A percentile compares a stretch with the other conserved stretches of the same genome.
These are phyloP conservation scores for Nicotiana knightiana DNA, from an alignment of 257 asterid genomes.

Conservation along the genomic window DNA sequence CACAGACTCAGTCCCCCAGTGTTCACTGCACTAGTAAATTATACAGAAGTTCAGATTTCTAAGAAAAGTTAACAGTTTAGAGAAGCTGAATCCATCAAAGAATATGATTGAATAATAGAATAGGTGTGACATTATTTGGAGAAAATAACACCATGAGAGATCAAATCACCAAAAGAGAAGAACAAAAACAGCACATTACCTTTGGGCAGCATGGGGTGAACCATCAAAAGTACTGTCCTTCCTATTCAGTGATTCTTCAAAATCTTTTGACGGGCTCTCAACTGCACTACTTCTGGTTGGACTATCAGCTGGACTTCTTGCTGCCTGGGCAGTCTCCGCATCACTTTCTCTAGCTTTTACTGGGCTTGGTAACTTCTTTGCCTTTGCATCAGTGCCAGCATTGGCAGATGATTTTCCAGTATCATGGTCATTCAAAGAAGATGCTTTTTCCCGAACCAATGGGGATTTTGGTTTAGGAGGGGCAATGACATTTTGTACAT, in stretches of 20 bases:
- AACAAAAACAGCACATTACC: slow-evolving; percentile 33
- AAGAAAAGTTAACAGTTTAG: not conserved
- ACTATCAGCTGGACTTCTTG: slow-evolving; percentile 62
- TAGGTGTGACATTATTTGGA: not conserved
- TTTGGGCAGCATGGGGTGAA: slow-evolving; percentile 65
- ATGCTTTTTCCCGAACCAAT: slow-evolving; percentile 51
- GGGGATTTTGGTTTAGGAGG: slow-evolving; percentile 70
- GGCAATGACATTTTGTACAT: slow-evolving; percentile 75
- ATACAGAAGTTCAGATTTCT: slow-evolving; percentile 2
- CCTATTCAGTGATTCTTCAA: slow-evolving; percentile 37
- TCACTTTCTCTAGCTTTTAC: slow-evolving; percentile 32
- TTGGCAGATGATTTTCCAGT: slow-evolving; percentile 37
- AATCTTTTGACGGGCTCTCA: slow-evolving; percentile 53
- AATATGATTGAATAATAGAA: not conserved
- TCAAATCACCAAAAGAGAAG: slow-evolving; percentile 2
- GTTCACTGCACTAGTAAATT: slow-evolving; percentile 53
- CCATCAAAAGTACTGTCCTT: slow-evolving; percentile 52
- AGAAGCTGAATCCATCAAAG: not conserved
- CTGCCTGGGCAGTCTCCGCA: slow-evolving; percentile 30
- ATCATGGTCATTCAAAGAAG: slow-evolving; percentile 26
- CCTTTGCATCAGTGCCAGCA: slow-evolving; percentile 32
- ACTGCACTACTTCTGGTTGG: slow-evolving; percentile 52
- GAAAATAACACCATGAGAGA: not conserved
- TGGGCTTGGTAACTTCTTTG: slow-evolving; percentile 39
- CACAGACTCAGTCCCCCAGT: slow-evolving; percentile 26